Conservation (phyloP, 2,329 filamentous ascomycete species). For the Colletotrichum eleusines region DNA sequence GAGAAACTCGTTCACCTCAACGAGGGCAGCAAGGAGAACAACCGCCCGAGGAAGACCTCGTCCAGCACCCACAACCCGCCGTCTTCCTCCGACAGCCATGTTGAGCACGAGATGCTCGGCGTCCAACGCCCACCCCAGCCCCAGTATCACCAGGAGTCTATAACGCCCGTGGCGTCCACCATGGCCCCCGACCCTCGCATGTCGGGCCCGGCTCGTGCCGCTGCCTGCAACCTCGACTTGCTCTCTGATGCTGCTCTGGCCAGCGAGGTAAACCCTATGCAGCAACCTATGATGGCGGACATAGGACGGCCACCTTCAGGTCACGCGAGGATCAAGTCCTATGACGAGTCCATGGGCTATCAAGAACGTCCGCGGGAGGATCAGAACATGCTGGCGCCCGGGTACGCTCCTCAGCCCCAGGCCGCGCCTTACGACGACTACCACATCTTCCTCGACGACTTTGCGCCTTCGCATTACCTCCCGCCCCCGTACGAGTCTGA, state of each 20-base stretch:
- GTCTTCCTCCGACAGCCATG: slow-evolving; percentile 61
- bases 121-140: slow-evolving; percentile 53
- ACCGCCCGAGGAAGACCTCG: slow-evolving; percentile 62
- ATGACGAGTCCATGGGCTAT: slow-evolving; percentile 62
- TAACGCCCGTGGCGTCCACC: slow-evolving; percentile 54
- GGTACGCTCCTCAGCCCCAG: slow-evolving; percentile 54
- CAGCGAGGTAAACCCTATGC: slow-evolving; percentile 66
- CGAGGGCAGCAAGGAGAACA: slow-evolving; percentile 67
- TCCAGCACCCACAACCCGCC: slow-evolving; percentile 57
- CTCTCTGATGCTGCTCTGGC: slow-evolving; percentile 71
- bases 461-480: slow-evolving; percentile 65
- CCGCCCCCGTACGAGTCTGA: slow-evolving; percentile 67
- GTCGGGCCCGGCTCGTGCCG: slow-evolving; percentile 52
- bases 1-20: slow-evolving; percentile 75
- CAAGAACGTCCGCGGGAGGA: slow-evolving; percentile 63
- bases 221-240: slow-evolving; percentile 68
- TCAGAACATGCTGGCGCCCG: slow-evolving; percentile 55
- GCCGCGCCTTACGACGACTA: slow-evolving; percentile 65
- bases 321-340: slow-evolving; percentile 61
- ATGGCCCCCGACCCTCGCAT: slow-evolving; percentile 62
- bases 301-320: slow-evolving; percentile 55
- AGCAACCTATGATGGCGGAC: slow-evolving; percentile 60
- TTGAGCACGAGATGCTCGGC: slow-evolving; percentile 60
- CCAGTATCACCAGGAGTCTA: slow-evolving; percentile 57
- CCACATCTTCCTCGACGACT: slow-evolving; percentile 70